Conservation (phyloP, 2,329 filamentous ascomycete genomes). For the Colletotrichum eleusines region DNA sequence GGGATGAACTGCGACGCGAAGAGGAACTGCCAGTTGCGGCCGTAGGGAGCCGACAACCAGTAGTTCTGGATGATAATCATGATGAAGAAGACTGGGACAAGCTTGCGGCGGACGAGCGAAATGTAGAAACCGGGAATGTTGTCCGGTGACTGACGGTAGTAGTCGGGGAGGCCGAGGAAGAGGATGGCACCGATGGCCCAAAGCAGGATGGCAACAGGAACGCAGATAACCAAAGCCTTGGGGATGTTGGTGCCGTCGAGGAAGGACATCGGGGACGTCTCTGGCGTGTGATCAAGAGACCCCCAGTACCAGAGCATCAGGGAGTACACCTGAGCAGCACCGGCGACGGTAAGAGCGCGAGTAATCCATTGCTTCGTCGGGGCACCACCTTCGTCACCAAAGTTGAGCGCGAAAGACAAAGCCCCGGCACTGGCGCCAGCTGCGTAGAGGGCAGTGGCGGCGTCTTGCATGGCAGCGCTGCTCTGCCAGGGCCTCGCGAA, state of each 20-base stretch:
- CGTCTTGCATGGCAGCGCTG: constrained; percentile 65
- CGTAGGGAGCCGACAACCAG: constrained; percentile 74
- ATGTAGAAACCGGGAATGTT: constrained; percentile 75
- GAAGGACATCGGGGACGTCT: constrained; percentile 37
- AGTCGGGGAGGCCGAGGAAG: constrained; percentile 73
- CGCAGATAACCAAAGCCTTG: constrained; percentile 59
- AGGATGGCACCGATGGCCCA: constrained; percentile 68
- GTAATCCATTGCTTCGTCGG: constrained; percentile 76
- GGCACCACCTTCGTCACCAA: constrained; percentile 72
- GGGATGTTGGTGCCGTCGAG: constrained; percentile 51
- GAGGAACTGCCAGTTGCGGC: constrained; percentile 75
- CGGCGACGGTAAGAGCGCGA: constrained; percentile 74
- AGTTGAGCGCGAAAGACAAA: constrained; percentile 76
- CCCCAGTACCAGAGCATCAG: constrained; percentile 77
- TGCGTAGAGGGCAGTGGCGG: constrained; percentile 72
- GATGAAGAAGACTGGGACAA: constrained; percentile 76
- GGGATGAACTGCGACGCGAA: constrained; percentile 69
- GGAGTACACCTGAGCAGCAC: constrained; percentile 75
- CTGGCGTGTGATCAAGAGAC: constrained; percentile 31
- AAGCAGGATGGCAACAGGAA: constrained; percentile 69
- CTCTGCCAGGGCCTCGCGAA: constrained; percentile 55
- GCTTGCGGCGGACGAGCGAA: constrained; percentile 71
- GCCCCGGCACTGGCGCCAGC: constrained; percentile 72
- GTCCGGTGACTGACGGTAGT: constrained; percentile 74
- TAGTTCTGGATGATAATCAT: constrained; percentile 75